Evolutionary conservation across 768 basidiomycete species (phyloP).

Genomic region (Psilocybe azurescens): DNA sequence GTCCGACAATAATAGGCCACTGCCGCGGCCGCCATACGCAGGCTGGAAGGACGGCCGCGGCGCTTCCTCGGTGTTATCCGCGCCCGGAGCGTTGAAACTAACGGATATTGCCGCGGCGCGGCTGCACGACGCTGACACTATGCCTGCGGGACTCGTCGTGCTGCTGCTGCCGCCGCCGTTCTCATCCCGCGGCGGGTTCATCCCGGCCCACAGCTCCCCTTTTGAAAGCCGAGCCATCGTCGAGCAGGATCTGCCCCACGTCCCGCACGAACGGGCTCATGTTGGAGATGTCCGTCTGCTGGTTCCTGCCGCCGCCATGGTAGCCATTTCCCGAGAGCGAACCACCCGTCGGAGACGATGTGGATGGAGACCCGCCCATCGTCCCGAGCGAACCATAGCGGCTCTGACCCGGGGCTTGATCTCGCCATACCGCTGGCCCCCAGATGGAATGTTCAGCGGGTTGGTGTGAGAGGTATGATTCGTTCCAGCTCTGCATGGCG

Average conservation of each 20-base stretch:
- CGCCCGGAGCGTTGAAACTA: slow-evolving; percentile 68
- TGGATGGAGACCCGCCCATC: slow-evolving; percentile 56
- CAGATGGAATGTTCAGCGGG: slow-evolving; percentile 58
- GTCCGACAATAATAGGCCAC: slow-evolving; percentile 68
- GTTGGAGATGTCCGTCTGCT: slow-evolving; percentile 66
- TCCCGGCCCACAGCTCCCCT: slow-evolving; percentile 81
- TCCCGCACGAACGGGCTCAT: slow-evolving; percentile 89
- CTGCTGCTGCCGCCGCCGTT: slow-evolving; percentile 72
- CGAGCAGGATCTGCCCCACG: slow-evolving; percentile 76
- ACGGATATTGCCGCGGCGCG: slow-evolving; percentile 66
- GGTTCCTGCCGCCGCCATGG: slow-evolving; percentile 38
- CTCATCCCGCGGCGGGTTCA: slow-evolving; percentile 66
- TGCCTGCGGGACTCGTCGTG: slow-evolving; percentile 82
- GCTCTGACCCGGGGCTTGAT: slow-evolving; percentile 66
- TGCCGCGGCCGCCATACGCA: slow-evolving; percentile 43
- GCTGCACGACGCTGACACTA: slow-evolving; percentile 84
- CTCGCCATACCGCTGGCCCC: slow-evolving; percentile 54
- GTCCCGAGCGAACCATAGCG: slow-evolving; percentile 70
- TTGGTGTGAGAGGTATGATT: slow-evolving; percentile 54
- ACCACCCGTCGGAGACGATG: slow-evolving; percentile 44
- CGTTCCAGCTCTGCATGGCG: slow-evolving; percentile 64
- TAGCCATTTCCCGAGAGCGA: slow-evolving; percentile 50
- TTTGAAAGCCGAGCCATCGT: slow-evolving; percentile 74
- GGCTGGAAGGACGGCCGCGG: slow-evolving; percentile 37
- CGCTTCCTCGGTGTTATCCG: slow-evolving; percentile 41